Conservation (phyloP, 228 moss, liverwort and hornwort species). For the Sphagnum magellanicum region DNA sequence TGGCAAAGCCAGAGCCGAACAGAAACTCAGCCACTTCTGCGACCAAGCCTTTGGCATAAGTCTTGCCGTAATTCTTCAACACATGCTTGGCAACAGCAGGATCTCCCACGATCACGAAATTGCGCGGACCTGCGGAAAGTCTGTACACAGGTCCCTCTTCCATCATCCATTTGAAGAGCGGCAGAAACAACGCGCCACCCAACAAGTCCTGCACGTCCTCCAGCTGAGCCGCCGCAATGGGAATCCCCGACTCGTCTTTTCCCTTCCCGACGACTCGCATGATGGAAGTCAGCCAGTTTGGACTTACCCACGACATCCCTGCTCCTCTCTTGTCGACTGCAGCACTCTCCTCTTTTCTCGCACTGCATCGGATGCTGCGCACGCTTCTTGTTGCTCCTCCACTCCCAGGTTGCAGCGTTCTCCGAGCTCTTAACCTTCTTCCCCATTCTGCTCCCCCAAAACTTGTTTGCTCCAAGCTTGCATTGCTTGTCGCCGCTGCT, state of each 20-base stretch:
- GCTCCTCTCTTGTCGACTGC: constrained; percentile 44
- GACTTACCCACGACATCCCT: constrained; percentile 84
- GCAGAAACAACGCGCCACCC: constrained; percentile 90
- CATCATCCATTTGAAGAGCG: constrained; percentile 94
- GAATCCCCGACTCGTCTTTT: constrained; percentile 53
- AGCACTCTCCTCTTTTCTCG: no score
- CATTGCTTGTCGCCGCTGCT: no score
- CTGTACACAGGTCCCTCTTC: constrained; percentile 85
- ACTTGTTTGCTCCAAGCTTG: no score
- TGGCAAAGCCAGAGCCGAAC: constrained; percentile 96
- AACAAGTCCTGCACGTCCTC: constrained; percentile 93
- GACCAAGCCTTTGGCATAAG: constrained; percentile 78
- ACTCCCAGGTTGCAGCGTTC: no score
- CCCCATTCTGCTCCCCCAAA: no score
- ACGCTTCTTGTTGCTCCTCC: no score
- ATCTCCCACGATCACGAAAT: constrained; percentile 92
- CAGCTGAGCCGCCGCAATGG: constrained; percentile 75
- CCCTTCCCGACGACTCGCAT: constrained; percentile 64
- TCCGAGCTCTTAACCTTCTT: no score
- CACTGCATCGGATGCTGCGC: no score
- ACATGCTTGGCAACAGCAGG: constrained; percentile 93
- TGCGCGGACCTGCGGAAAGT: constrained; percentile 83
- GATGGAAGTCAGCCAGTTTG: constrained; percentile 70
- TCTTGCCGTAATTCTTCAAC: constrained; percentile 63
- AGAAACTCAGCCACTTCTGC: constrained; percentile 82